phyloP scores from a whole-genome alignment of 2,329 filamentous ascomycete species.

The Dactylellina sp. region DNA sequence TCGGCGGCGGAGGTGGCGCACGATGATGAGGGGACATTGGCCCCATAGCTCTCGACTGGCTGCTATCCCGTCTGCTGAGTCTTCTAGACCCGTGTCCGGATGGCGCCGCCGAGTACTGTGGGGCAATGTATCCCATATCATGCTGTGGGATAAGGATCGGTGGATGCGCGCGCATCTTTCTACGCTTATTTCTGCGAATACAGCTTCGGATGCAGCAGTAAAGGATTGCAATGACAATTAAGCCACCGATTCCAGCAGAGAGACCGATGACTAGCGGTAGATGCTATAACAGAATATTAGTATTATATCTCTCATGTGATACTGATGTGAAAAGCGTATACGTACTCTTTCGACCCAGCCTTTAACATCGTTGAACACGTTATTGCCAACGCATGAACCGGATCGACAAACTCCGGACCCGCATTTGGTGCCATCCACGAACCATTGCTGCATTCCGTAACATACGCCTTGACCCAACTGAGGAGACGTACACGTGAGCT shows the following conservation, averaged over 20 bases:
- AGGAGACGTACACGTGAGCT: slow-evolving; percentile 78
- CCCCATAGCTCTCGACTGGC: slow-evolving; percentile 16
- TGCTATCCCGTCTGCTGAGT: slow-evolving; percentile 34
- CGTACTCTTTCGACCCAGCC: slow-evolving; percentile 74
- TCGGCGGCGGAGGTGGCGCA: slow-evolving; percentile 20
- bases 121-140: slow-evolving; percentile 49
- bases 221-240: slow-evolving; percentile 76
- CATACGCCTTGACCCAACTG: slow-evolving; percentile 75
- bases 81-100: slow-evolving; percentile 24
- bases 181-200: slow-evolving; percentile 63
- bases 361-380: slow-evolving; percentile 76
- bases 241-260: slow-evolving; percentile 75
- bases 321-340: not conserved
- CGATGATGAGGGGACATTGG: slow-evolving; percentile 19
- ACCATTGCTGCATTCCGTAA: slow-evolving; percentile 85
- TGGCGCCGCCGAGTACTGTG: slow-evolving; percentile 10
- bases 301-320: not conserved
- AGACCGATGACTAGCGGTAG: slow-evolving; percentile 86
- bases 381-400: slow-evolving; percentile 79
- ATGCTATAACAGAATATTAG: slow-evolving; percentile 67
- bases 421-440: slow-evolving; percentile 90
- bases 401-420: slow-evolving; percentile 80
- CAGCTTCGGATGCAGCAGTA: slow-evolving; percentile 74
- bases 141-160: slow-evolving; percentile 55
- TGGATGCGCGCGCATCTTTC: slow-evolving; percentile 47